These are phyloP conservation scores for Articulospora tetracladia DNA, from an alignment of 495 filamentous ascomycete species.

Conservation along the genomic window DNA sequence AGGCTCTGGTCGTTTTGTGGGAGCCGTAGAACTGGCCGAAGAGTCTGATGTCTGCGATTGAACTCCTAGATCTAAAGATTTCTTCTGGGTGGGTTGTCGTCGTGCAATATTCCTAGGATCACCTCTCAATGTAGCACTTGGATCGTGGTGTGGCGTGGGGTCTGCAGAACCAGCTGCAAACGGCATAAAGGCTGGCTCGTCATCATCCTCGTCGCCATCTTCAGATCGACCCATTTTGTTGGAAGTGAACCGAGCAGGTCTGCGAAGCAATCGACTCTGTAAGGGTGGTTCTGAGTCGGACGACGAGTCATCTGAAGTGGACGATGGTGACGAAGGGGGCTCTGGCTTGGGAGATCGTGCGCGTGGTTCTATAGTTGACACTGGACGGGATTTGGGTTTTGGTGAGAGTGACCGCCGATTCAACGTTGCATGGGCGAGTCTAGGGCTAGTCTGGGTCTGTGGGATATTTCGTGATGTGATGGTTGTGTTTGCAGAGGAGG, in stretches of 20 bases:
- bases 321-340: conserved; percentile 23
- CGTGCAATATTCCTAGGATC: conserved; percentile 41
- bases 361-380: conserved; percentile 4
- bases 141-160: conserved; percentile 38
- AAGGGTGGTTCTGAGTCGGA: conserved; percentile 29
- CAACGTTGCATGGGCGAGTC: conserved; percentile 15
- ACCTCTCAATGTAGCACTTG: conserved; percentile 57
- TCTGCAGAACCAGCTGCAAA: conserved; percentile 33
- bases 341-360: conserved; percentile 10
- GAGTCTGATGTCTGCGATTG: conserved; percentile 56
- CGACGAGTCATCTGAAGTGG: conserved; percentile 33
- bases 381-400: conserved; percentile 14
- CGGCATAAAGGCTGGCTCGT: conserved; percentile 71
- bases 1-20: conserved; percentile 21
- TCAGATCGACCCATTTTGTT: conserved; percentile 38
- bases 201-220: conserved; percentile 54
- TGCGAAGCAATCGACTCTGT: conserved; percentile 51
- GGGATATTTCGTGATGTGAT: conserved; percentile 29
- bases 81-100: conserved; percentile 24
- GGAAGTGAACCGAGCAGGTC: conserved; percentile 44
- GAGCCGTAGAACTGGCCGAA: conserved; percentile 55
- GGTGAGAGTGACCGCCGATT: conserved; percentile 17
- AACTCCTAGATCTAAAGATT: conserved; percentile 29
- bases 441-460: conserved; percentile 8
- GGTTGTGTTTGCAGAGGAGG: conserved; percentile 55